Conservation (phyloP, 2,329 filamentous ascomycete species). For the Calonectria honghensis region DNA sequence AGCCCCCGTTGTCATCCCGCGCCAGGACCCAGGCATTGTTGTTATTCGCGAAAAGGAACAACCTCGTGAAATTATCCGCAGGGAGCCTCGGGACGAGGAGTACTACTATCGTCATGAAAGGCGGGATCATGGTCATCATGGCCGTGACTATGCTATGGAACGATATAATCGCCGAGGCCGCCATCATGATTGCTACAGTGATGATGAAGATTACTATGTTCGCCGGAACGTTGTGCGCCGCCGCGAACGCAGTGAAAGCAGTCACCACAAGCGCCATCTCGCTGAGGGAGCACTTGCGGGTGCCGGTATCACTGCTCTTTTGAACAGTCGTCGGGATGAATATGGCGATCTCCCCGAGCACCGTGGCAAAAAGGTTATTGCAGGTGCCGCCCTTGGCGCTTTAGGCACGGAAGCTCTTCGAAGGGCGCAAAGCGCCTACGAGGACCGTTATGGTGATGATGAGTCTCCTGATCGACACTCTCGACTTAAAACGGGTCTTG, state of each 20-base stretch:
- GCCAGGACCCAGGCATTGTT: constrained; percentile 66
- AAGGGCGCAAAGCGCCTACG: constrained; percentile 77
- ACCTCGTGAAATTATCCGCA: constrained; percentile 60
- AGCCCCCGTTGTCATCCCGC: constrained; percentile 70
- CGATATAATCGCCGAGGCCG: constrained; percentile 64
- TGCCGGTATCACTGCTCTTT: constrained; percentile 76
- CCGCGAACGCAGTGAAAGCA: constrained; percentile 70
- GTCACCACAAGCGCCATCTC: constrained; percentile 75
- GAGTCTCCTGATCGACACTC: constrained; percentile 65
- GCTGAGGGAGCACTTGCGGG: constrained; percentile 80
- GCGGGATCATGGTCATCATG: constrained; percentile 64
- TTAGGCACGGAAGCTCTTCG: constrained; percentile 77
- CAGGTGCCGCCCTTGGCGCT: constrained; percentile 78
- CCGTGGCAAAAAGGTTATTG: constrained; percentile 75
- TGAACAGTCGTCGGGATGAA: constrained; percentile 72
- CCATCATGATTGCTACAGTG: constrained; percentile 66
- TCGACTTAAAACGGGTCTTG: constrained; percentile 76
- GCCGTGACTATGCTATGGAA: constrained; percentile 57
- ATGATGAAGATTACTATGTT: constrained; percentile 70
- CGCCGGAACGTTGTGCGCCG: constrained; percentile 68
- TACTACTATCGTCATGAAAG: constrained; percentile 71
- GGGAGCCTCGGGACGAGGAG: constrained; percentile 67
- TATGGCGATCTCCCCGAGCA: constrained; percentile 70
- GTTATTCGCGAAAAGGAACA: constrained; percentile 66
- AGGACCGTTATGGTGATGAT: constrained; percentile 68